Evolutionary conservation across 257 asterid species (phyloP).

Genomic region (Capsicum baccatum): DNA sequence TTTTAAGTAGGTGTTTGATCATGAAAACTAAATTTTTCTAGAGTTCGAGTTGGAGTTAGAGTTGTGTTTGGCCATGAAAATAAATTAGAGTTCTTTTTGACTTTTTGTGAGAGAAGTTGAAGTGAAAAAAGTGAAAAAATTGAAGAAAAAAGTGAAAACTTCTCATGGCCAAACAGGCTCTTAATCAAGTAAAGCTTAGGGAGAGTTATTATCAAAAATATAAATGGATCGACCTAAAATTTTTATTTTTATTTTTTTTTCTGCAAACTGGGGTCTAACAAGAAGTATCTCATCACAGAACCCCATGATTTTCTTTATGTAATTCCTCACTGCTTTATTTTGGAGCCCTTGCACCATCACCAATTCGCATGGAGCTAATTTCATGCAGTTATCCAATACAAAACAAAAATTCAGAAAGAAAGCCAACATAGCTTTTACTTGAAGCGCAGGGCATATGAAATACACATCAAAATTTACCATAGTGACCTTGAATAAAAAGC

Average conservation of each 20-base stretch:
- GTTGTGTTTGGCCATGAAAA: no score
- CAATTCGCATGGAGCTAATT: neutral
- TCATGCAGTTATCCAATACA: neutral
- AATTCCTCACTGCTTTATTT: neutral
- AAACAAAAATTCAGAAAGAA: neutral
- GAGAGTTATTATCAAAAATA: neutral
- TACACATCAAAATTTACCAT: neutral
- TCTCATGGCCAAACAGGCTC: no score
- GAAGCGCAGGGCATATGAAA: neutral
- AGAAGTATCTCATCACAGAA: neutral
- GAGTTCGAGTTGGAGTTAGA: no score
- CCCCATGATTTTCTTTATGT: neutral
- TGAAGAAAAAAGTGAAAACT: no score
- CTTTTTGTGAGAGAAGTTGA: no score
- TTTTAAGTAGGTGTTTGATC: neutral
- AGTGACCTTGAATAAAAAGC: neutral
- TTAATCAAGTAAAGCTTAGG: neutral
- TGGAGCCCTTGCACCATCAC: conserved; percentile 4
- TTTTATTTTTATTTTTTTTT: neutral
- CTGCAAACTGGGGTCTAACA: neutral
- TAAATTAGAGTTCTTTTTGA: no score
- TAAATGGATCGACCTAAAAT: neutral
- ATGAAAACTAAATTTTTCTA: no score
- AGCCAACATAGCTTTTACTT: neutral
- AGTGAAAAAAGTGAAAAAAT: no score